phyloP scores from a whole-genome alignment of 2,329 filamentous ascomycete genomes.

The Cercospora brassicicola region DNA sequence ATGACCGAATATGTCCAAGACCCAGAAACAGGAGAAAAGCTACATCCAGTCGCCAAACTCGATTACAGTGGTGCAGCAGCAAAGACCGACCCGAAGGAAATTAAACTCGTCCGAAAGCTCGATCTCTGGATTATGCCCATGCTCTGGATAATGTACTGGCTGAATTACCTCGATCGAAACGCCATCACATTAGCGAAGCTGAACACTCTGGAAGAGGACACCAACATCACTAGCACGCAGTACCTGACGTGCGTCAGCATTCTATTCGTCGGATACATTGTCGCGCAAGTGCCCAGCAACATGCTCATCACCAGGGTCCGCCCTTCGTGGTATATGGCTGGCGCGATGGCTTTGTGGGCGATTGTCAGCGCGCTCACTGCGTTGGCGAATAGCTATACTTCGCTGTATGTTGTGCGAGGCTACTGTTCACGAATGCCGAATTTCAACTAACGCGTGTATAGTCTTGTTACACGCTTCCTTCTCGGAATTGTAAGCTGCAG shows the following conservation, averaged over 20 bases:
- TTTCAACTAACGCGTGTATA: neutral
- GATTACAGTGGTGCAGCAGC: slow-evolving; percentile 1
- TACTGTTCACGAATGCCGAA: no score
- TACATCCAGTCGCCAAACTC: neutral
- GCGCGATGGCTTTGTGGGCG: slow-evolving; percentile 38
- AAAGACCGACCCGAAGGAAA: neutral
- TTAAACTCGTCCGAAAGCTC: slow-evolving; percentile 7
- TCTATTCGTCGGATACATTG: slow-evolving; percentile 37
- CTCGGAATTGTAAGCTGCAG: slow-evolving; percentile 33
- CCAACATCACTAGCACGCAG: slow-evolving; percentile 23
- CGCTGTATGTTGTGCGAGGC: slow-evolving; percentile 35
- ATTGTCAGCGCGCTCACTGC: slow-evolving; percentile 40
- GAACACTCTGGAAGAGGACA: slow-evolving; percentile 27
- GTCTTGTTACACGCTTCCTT: slow-evolving; percentile 28
- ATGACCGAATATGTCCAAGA: slow-evolving; percentile 2
- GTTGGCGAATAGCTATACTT: slow-evolving; percentile 41
- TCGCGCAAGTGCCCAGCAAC: slow-evolving; percentile 46
- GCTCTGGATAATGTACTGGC: slow-evolving; percentile 27
- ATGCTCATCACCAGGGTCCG: slow-evolving; percentile 49
- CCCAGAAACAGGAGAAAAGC: neutral
- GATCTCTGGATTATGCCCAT: slow-evolving; percentile 8
- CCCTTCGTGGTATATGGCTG: slow-evolving; percentile 47
- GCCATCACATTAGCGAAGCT: slow-evolving; percentile 31
- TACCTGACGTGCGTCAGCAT: slow-evolving; percentile 31
- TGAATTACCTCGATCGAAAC: slow-evolving; percentile 34